Conservation (phyloP, 1,139 yeast species). For the Tardiomyces depauwii region DNA sequence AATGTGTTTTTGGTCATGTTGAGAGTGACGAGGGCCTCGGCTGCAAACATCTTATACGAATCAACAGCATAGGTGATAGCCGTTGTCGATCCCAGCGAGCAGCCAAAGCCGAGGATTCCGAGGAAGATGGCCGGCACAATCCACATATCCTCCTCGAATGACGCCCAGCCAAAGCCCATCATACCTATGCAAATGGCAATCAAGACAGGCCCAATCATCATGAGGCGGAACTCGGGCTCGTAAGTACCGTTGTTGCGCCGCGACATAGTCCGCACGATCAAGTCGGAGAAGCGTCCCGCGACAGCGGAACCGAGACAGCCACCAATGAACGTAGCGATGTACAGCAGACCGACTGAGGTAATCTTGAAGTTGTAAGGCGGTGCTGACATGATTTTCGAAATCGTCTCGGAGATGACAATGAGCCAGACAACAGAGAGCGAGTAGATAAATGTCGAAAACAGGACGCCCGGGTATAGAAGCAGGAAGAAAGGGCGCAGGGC, state of each 20-base stretch:
- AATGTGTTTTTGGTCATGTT: slow-evolving; percentile 43
- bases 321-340: slow-evolving; percentile 47
- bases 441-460: slow-evolving; percentile 44
- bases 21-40: slow-evolving; percentile 47
- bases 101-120: slow-evolving; percentile 48
- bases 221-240: slow-evolving; percentile 51
- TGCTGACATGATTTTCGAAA: slow-evolving; percentile 37
- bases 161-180: slow-evolving; percentile 56
- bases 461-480: slow-evolving; percentile 39
- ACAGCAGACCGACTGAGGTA: slow-evolving; percentile 45
- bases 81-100: slow-evolving; percentile 49
- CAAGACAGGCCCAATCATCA: slow-evolving; percentile 42
- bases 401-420: slow-evolving; percentile 48
- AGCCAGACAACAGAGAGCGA: slow-evolving; percentile 54
- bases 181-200: slow-evolving; percentile 41
- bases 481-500: slow-evolving; percentile 45
- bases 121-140: slow-evolving; percentile 47
- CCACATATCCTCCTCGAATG: slow-evolving; percentile 40
- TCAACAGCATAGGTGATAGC: slow-evolving; percentile 53
- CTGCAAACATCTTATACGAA: slow-evolving; percentile 46
- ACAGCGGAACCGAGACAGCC: slow-evolving; percentile 46
- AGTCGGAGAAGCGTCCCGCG: slow-evolving; percentile 43
- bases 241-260: slow-evolving; percentile 40
- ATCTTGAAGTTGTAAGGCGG: slow-evolving; percentile 38
- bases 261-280: slow-evolving; percentile 28